Percentiles rank a stretch among this genome's conserved stretches.
phyloP scores from a whole-genome alignment of 1,284 basidiomycete species.

The Inonotus hispidus region DNA sequence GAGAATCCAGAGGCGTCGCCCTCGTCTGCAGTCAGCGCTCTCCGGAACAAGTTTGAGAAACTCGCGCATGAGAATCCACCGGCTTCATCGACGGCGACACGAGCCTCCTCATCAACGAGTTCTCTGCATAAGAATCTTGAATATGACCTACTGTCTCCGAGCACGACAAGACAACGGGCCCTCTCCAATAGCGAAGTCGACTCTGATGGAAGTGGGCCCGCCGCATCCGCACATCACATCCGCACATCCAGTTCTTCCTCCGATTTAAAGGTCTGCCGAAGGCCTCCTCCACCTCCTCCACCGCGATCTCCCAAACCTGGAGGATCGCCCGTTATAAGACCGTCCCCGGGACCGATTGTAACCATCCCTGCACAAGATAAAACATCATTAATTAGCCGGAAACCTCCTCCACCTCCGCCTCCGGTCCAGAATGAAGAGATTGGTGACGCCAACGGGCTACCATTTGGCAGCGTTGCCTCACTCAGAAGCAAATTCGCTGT shows the following conservation, averaged over 20 bases:
- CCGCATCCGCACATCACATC: slow-evolving; percentile 26
- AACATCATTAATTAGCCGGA: slow-evolving; percentile 24
- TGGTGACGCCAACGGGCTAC: not conserved
- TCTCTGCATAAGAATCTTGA: slow-evolving; percentile 18
- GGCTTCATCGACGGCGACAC: slow-evolving; percentile 19
- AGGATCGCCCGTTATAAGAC: slow-evolving; percentile 36
- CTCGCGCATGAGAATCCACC: slow-evolving; percentile 24
- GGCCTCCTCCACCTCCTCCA: slow-evolving; percentile 57
- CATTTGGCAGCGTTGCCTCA: slow-evolving; percentile 33
- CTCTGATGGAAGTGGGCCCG: slow-evolving; percentile 19
- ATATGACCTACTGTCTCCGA: slow-evolving; percentile 22
- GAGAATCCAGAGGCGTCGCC: slow-evolving; percentile 7
- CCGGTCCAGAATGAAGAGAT: not conserved
- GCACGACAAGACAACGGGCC: slow-evolving; percentile 34
- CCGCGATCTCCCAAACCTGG: slow-evolving; percentile 38
- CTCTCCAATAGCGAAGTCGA: slow-evolving; percentile 30
- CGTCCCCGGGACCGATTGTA: slow-evolving; percentile 18
- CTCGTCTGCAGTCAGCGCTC: slow-evolving; percentile 55
- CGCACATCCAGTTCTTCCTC: slow-evolving; percentile 47
- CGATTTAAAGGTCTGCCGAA: slow-evolving; percentile 42
- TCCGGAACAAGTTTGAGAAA: slow-evolving; percentile 61
- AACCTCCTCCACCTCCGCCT: slow-evolving; percentile 28
- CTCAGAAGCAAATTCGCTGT: slow-evolving; percentile 39
- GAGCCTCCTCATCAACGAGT: slow-evolving; percentile 1
- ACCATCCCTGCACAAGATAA: slow-evolving; percentile 23